Evolutionary conservation across 2,329 filamentous ascomycete genomes (phyloP).

Genomic region (Lachnellula cervina): DNA sequence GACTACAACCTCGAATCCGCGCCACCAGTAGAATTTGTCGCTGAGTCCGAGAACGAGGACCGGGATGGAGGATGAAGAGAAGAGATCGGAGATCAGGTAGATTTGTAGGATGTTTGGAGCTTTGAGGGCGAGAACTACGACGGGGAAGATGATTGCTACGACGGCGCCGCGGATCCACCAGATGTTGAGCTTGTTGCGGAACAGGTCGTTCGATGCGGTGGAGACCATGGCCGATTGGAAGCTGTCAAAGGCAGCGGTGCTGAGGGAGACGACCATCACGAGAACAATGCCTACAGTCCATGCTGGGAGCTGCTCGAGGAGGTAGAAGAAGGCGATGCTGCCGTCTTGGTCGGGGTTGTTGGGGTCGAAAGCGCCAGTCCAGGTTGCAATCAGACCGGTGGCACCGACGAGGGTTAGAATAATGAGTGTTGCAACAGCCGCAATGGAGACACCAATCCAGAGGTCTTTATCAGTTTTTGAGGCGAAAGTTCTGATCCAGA

Average conservation of each 20-base stretch:
- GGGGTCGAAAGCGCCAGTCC: conserved; percentile 64
- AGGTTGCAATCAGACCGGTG: conserved; percentile 70
- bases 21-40: conserved; percentile 65
- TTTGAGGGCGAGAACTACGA: conserved; percentile 68
- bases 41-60: conserved; percentile 68
- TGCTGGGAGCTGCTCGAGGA: conserved; percentile 65
- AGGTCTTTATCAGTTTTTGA: conserved; percentile 75
- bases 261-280: conserved; percentile 74
- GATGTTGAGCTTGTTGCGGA: conserved; percentile 74
- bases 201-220: conserved; percentile 78
- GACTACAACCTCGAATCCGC: conserved; percentile 74
- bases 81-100: conserved; percentile 75
- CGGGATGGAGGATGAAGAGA: conserved; percentile 72
- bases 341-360: conserved; percentile 58
- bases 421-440: conserved; percentile 58
- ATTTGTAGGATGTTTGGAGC: conserved; percentile 73
- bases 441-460: conserved; percentile 67
- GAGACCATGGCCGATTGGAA: conserved; percentile 81
- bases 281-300: conserved; percentile 83
- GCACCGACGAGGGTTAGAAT: conserved; percentile 69
- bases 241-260: conserved; percentile 73
- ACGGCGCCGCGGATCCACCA: conserved; percentile 68
- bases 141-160: conserved; percentile 67
- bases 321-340: conserved; percentile 68
- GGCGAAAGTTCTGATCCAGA: conserved; percentile 81